Conservation (phyloP, 331 rosid species). For the Malus hybrid region DNA sequence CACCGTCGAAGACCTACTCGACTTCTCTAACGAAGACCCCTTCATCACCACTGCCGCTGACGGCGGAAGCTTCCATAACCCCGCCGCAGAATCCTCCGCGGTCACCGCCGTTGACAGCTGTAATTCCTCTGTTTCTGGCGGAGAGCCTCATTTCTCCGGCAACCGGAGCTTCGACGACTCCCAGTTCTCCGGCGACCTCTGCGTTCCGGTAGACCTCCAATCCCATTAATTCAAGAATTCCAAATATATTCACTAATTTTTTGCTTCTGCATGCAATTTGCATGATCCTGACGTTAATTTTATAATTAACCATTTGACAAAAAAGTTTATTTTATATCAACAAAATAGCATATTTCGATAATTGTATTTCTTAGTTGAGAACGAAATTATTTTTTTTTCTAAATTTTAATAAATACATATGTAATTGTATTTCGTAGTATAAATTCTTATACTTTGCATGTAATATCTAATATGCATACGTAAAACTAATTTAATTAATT, state of each 20-base stretch:
- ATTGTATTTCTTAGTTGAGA: too few relatives aligned
- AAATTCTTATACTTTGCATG: not conserved
- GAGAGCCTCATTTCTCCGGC: conserved; percentile 38
- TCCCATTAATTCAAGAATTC: not conserved
- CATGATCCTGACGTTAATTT: conserved; percentile 2
- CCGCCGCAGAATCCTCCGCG: conserved; percentile 54
- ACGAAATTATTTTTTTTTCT: too few relatives aligned
- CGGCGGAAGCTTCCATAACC: conserved; percentile 57
- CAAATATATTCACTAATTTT: not conserved
- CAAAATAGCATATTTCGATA: not conserved
- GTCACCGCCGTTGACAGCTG: conserved; percentile 74
- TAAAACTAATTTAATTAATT: not conserved
- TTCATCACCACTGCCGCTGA: conserved; percentile 25
- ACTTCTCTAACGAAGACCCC: conserved; percentile 76
- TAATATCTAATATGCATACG: not conserved
- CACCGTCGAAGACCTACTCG: conserved; percentile 77
- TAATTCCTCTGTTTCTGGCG: conserved; percentile 59
- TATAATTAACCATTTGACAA: not conserved
- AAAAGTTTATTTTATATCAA: too few relatives aligned
- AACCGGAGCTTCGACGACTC: conserved; percentile 45
- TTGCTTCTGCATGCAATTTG: conserved; percentile 2
- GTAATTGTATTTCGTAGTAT: too few relatives aligned
- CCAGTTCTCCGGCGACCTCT: conserved; percentile 70
- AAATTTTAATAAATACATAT: too few relatives aligned
- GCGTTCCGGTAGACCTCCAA: conserved; percentile 58